Percentiles rank a stretch among this genome's conserved stretches.
phyloP scores from a whole-genome alignment of 164 flowering plant species.

The Sextonia rubra region DNA sequence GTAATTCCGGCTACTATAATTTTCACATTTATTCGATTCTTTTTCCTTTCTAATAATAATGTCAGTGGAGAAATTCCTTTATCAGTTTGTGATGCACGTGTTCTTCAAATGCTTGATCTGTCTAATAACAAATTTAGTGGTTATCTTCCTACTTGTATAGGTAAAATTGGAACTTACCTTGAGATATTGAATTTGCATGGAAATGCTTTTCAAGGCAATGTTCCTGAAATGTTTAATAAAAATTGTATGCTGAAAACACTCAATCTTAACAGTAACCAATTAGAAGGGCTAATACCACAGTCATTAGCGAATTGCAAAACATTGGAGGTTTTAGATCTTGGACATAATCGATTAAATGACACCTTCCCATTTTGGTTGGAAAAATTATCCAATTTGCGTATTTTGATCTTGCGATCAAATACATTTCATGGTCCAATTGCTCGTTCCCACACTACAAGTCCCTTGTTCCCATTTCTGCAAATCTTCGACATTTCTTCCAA shows the following conservation, averaged over 20 bases:
- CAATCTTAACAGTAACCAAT: background rate
- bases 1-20: background rate
- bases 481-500: background rate
- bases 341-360: background rate
- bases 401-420: background rate
- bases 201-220: background rate
- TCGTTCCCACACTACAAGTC: background rate
- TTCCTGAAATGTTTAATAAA: background rate
- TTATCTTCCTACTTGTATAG: background rate
- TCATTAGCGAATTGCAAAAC: background rate
- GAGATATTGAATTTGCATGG: background rate
- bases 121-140: background rate
- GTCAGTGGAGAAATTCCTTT: background rate
- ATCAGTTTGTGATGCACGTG: background rate
- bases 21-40: background rate
- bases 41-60: background rate
- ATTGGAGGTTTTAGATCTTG: background rate
- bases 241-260: background rate
- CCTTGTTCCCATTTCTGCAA: background rate
- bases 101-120: background rate
- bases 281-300: background rate
- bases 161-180: background rate
- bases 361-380: background rate
- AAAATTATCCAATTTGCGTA: background rate
- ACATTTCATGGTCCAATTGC: background rate